phyloP scores from a whole-genome alignment of 2,329 filamentous ascomycete genomes.

The Fusarium humuli region DNA sequence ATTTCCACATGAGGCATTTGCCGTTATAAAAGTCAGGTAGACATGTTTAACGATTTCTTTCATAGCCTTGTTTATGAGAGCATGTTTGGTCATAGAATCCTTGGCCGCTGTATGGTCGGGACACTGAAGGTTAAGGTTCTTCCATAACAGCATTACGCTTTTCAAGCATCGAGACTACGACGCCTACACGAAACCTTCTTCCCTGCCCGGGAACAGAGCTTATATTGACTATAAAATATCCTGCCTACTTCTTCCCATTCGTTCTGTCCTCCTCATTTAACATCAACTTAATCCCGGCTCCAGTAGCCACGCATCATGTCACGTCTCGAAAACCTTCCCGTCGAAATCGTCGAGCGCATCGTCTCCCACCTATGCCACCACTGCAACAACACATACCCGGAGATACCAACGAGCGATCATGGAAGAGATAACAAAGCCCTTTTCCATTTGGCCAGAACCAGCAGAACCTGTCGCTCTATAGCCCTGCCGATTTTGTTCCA shows the following conservation, averaged over 20 bases:
- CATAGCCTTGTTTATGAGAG: too few species aligned
- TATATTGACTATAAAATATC: not conserved
- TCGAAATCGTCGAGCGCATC: not conserved
- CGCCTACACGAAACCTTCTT: not conserved
- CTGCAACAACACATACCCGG: not conserved
- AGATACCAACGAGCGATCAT: too few species aligned
- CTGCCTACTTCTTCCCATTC: too few species aligned
- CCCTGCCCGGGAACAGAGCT: accelerated
- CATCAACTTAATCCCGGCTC: accelerated
- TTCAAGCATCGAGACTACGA: accelerated
- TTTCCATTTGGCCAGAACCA: not conserved
- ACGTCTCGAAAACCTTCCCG: not conserved
- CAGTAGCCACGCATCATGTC: not conserved
- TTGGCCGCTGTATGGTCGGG: too few species aligned
- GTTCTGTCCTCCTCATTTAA: not conserved
- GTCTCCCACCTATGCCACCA: not conserved
- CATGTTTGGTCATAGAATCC: too few species aligned
- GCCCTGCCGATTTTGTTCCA: not conserved
- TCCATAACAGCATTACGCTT: accelerated
- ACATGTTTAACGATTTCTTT: too few species aligned
- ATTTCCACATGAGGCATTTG: too few species aligned
- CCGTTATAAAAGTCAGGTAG: too few species aligned
- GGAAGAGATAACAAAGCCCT: not conserved
- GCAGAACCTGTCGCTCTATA: not conserved
- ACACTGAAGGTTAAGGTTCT: not conserved